Evolutionary conservation across 192 early-diverging fungal genomes (phyloP), one percentile per base, ranked within the genome.

Genomic region (Dimargaris xerosporica): DNA sequence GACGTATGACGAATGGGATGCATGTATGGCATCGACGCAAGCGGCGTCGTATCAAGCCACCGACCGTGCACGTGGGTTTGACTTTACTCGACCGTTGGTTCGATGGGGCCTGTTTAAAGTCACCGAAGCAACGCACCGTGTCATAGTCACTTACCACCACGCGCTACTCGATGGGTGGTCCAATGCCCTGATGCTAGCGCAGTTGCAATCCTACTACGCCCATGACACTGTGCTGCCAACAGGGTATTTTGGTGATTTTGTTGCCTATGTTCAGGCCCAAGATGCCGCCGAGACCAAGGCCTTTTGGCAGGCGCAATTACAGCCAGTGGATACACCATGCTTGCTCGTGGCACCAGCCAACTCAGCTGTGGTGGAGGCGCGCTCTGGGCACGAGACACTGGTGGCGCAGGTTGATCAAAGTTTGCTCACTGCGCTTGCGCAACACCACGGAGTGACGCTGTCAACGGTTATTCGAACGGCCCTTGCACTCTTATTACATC

Each of bases 91-190:
- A n/a, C 28, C 54, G 10, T 34, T 28, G 54, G 19, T 56, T 19
- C 54, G 54, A 28, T 56, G n/a, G 17, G 54, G 54, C 5, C 54
- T 56, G 10, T 56, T 56, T 39, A n/a, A 29, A 9, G 31, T 34
- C 13, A 11, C 54, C 28, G 23, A 23, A 0, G 3, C n/a, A 19
- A 2, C 19, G 13, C 31, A 56, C 30, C 26, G 31, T 6, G n/a
- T 29, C 28, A 11, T 56, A 1, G 15, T 56, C n/a, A 31, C 54
- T 16, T n/a, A n/a, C 26, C 54, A 56, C 29, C 54, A 56, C 28
- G 13, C 34, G 0, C 28, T 56, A 2, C 26, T 56, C 11, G 54
- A 56, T 28, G 54, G 54, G 6, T 56, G 54, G 54, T 56, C 54
- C 28, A 28, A 28, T 11, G 54, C 23, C 19, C n/a, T 56, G 34